These are phyloP conservation scores for Sclerotinia minor DNA, from an alignment of 2,329 filamentous ascomycete species.

Conservation along the genomic window DNA sequence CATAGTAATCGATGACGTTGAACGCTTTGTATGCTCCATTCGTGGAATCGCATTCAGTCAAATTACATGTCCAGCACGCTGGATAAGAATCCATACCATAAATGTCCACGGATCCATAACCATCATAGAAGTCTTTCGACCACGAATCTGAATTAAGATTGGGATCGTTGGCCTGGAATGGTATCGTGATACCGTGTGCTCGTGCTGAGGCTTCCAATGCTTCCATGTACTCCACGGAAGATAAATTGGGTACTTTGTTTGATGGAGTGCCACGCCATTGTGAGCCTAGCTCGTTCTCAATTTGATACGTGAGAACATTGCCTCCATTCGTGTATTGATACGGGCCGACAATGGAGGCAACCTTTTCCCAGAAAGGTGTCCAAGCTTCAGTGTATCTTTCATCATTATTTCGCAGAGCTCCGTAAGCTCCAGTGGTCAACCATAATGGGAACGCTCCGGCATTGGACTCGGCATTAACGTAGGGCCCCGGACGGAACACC, in stretches of 20 bases:
- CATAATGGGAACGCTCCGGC: constrained; percentile 63
- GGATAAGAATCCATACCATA: constrained; percentile 55
- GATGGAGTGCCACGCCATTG: constrained; percentile 46
- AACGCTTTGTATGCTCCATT: constrained; percentile 59
- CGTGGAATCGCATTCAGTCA: constrained; percentile 59
- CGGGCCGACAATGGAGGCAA: constrained; percentile 52
- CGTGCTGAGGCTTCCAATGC: constrained; percentile 54
- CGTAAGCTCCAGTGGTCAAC: constrained; percentile 61
- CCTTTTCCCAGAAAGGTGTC: constrained; percentile 53
- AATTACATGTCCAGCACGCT: constrained; percentile 63
- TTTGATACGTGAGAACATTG: constrained; percentile 56
- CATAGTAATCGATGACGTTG: constrained; percentile 40
- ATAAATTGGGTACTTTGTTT: constrained; percentile 50
- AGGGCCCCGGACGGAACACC: constrained; percentile 68
- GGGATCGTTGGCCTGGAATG: constrained; percentile 59
- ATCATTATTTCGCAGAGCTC: constrained; percentile 54
- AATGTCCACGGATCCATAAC: constrained; percentile 57
- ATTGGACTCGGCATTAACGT: constrained; percentile 64
- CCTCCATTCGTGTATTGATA: constrained; percentile 59
- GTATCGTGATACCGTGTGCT: constrained; percentile 58
- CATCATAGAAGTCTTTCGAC: constrained; percentile 59
- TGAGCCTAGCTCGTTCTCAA: constrained; percentile 56
- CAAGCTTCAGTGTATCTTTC: constrained; percentile 54
- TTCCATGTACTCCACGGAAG: constrained; percentile 57
- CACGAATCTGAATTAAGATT: constrained; percentile 59